Conservation (phyloP, 768 basidiomycete genomes). For the Asterophora parasitica region DNA sequence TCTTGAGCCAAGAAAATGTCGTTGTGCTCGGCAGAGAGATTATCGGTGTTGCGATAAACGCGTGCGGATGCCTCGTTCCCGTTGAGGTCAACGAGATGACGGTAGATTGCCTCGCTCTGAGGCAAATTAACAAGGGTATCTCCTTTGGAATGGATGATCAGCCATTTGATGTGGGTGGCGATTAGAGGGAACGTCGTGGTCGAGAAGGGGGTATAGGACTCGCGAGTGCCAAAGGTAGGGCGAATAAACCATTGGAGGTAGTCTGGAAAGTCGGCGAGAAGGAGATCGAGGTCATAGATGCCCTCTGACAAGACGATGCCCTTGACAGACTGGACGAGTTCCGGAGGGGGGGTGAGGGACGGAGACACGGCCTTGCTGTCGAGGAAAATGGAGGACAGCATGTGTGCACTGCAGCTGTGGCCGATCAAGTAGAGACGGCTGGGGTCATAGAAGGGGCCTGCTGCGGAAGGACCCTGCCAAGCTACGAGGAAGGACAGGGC, state of each 20-base stretch:
- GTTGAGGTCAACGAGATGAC: conserved; percentile 42
- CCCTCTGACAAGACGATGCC: conserved; percentile 69
- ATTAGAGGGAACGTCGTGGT: conserved; percentile 37
- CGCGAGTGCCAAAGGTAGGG: conserved; percentile 49
- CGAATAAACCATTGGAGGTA: conserved; percentile 71
- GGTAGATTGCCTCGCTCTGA: conserved; percentile 60
- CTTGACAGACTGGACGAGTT: conserved; percentile 40
- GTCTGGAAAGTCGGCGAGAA: conserved; percentile 59
- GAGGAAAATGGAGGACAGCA: conserved; percentile 67
- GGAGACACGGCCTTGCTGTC: conserved; percentile 39
- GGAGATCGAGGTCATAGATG: conserved; percentile 67
- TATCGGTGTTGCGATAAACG: conserved; percentile 30
- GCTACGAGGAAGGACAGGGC: conserved; percentile 55
- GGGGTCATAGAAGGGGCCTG: conserved; percentile 31
- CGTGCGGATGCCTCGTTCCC: conserved; percentile 17
- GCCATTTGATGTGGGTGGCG: conserved; percentile 46
- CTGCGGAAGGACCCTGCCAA: conserved; percentile 36
- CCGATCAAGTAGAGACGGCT: conserved; percentile 55
- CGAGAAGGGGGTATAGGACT: conserved; percentile 47
- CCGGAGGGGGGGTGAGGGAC: conserved; percentile 38
- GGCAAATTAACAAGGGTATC: conserved; percentile 61
- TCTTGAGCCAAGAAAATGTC: conserved; percentile 37
- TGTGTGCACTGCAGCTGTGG: conserved; percentile 82
- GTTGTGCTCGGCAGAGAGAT: conserved; percentile 50
- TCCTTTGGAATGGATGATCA: conserved; percentile 69